Percentiles rank a stretch among this genome's conserved stretches.
phyloP scores from a whole-genome alignment of 1,139 yeast species.

The Chernovozyma aurita region DNA sequence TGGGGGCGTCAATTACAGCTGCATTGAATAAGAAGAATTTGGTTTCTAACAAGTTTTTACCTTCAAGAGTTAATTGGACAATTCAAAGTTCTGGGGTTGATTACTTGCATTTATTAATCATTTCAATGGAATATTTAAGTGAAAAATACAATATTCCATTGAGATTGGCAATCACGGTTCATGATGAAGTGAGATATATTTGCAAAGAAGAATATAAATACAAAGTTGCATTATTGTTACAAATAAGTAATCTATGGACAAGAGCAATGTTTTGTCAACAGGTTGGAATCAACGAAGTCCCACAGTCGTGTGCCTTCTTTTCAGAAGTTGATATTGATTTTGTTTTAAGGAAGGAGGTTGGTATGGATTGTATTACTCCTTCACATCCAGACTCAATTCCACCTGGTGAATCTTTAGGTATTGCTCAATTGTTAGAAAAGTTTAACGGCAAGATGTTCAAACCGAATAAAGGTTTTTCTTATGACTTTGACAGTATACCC shows the following conservation, averaged over 20 bases:
- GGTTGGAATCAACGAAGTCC: conserved; percentile 82
- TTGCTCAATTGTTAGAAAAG: conserved; percentile 45
- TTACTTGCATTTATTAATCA: conserved; percentile 77
- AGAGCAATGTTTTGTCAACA: conserved; percentile 94
- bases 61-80: conserved; percentile 95
- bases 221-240: conserved; percentile 76
- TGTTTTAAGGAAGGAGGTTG: conserved; percentile 85
- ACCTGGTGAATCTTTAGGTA: conserved; percentile 75
- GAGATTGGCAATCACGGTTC: conserved; percentile 81
- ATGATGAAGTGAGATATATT: conserved; percentile 87
- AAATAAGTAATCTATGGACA: conserved; percentile 91
- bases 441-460: conserved; percentile 18
- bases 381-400: conserved; percentile 70
- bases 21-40: conserved; percentile 70
- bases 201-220: conserved; percentile 70
- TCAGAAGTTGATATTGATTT: conserved; percentile 90
- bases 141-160: conserved; percentile 68
- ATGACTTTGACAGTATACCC: conserved; percentile 5
- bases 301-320: conserved; percentile 94
- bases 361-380: conserved; percentile 85
- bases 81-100: conserved; percentile 98
- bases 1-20: conserved; percentile 90
- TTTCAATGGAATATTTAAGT: conserved; percentile 83
- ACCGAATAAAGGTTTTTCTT: conserved; percentile 3
- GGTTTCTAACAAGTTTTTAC: conserved; percentile 63